These are phyloP conservation scores for Cyclotella choctawhatcheeana DNA, from an alignment of 108 stramenopile genomes.

Conservation along the genomic window DNA sequence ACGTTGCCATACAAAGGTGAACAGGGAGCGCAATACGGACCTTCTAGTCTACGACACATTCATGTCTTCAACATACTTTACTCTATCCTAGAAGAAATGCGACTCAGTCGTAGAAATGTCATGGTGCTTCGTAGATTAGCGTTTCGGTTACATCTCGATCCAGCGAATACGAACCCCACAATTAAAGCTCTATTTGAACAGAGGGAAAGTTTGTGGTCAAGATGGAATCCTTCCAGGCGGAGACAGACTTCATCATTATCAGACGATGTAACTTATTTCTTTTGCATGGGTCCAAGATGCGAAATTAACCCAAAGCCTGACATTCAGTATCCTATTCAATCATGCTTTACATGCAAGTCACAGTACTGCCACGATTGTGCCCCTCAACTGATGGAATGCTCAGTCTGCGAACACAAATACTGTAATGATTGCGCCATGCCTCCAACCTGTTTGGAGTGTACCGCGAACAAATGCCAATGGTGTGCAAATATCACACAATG, in stretches of 20 bases:
- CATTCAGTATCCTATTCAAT: neutral
- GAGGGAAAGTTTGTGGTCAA: neutral
- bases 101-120: neutral
- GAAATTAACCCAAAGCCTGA: neutral
- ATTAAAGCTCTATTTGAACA: neutral
- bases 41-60: neutral
- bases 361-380: neutral
- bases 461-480: neutral
- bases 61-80: neutral
- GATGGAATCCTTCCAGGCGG: neutral
- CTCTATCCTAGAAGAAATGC: neutral
- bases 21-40: neutral
- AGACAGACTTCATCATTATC: no score
- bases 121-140: neutral
- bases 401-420: neutral
- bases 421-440: constrained; percentile 1
- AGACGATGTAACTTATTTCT: no score
- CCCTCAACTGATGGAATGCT: neutral
- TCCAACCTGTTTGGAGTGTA: neutral
- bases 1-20: neutral
- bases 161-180: neutral
- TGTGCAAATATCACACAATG: neutral
- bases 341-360: neutral
- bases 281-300: neutral
- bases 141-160: neutral